These are phyloP conservation scores for Trichoderma koningiopsis DNA, from an alignment of 2,329 filamentous ascomycete genomes.

Conservation along the genomic window DNA sequence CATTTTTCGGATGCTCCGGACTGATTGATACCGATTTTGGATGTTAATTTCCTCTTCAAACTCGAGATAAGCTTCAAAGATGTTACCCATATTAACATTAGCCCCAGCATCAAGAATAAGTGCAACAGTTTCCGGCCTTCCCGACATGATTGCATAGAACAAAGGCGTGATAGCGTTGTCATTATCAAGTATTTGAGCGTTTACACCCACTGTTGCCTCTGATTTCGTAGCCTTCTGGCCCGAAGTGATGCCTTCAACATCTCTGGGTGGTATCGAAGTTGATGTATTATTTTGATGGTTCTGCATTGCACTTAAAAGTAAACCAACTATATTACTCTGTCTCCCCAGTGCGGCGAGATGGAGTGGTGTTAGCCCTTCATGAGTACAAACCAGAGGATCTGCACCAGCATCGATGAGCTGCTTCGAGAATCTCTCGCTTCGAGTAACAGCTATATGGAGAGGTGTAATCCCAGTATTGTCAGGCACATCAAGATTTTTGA, in stretches of 20 bases:
- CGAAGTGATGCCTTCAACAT: neutral
- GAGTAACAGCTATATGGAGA: slow-evolving; percentile 32
- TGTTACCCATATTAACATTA: neutral
- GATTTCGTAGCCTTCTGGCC: neutral
- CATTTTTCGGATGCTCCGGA: neutral
- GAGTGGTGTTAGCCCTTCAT: slow-evolving; percentile 40
- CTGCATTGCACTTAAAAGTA: slow-evolving; percentile 30
- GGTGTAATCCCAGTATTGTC: slow-evolving; percentile 30
- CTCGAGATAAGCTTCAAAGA: slow-evolving; percentile 25
- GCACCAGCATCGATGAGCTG: slow-evolving; percentile 42
- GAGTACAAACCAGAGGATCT: slow-evolving; percentile 36
- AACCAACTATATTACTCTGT: slow-evolving; percentile 38
- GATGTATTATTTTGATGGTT: neutral
- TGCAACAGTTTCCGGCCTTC: slow-evolving; percentile 30
- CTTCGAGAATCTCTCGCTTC: slow-evolving; percentile 31
- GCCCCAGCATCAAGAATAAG: slow-evolving; percentile 32
- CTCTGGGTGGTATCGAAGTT: neutral
- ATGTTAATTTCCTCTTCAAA: slow-evolving; percentile 21
- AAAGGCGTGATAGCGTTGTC: slow-evolving; percentile 27
- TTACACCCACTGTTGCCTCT: neutral
- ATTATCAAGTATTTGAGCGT: neutral
- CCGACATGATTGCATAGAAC: slow-evolving; percentile 31
- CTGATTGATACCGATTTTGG: neutral
- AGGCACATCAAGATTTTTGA: slow-evolving; percentile 22
- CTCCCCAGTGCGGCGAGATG: slow-evolving; percentile 42